A percentile compares a stretch with the other conserved stretches of the same genome.
Evolutionary conservation across 2,329 filamentous ascomycete species (phyloP).

Genomic region (Arachnomyces sp.): DNA sequence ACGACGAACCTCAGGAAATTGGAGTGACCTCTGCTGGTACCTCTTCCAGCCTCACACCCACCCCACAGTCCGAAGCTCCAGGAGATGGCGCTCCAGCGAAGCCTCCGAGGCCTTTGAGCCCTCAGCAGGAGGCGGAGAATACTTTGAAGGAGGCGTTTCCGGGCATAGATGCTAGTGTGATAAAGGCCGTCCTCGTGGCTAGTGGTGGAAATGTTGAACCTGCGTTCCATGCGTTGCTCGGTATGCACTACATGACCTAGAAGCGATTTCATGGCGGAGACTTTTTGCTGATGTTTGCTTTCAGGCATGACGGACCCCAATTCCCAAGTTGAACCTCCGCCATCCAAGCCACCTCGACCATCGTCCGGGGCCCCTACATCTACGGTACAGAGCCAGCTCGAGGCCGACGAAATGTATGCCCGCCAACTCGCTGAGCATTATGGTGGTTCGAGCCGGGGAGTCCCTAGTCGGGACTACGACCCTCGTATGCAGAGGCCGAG

Average conservation of each 20-base stretch:
- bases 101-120: constrained; percentile 73
- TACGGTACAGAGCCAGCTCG: constrained; percentile 68
- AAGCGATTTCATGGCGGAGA: neutral
- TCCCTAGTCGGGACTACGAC: constrained; percentile 17
- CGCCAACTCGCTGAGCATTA: constrained; percentile 91
- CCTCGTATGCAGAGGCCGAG: constrained; percentile 28
- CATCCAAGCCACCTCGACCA: constrained; percentile 73
- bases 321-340: constrained; percentile 59
- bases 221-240: constrained; percentile 88
- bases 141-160: constrained; percentile 94
- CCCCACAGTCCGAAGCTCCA: constrained; percentile 16
- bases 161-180: constrained; percentile 65
- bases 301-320: constrained; percentile 73
- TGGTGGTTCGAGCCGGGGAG: constrained; percentile 39
- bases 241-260: constrained; percentile 40
- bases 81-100: constrained; percentile 55
- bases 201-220: constrained; percentile 84
- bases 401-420: constrained; percentile 85
- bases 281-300: neutral
- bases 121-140: constrained; percentile 75
- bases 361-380: constrained; percentile 43
- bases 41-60: constrained; percentile 19
- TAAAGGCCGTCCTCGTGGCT: constrained; percentile 80
- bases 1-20: constrained; percentile 47
- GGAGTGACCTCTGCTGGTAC: constrained; percentile 22